Conservation (phyloP, 106 monocot genomes). For the Dendrobium huoshanense region DNA sequence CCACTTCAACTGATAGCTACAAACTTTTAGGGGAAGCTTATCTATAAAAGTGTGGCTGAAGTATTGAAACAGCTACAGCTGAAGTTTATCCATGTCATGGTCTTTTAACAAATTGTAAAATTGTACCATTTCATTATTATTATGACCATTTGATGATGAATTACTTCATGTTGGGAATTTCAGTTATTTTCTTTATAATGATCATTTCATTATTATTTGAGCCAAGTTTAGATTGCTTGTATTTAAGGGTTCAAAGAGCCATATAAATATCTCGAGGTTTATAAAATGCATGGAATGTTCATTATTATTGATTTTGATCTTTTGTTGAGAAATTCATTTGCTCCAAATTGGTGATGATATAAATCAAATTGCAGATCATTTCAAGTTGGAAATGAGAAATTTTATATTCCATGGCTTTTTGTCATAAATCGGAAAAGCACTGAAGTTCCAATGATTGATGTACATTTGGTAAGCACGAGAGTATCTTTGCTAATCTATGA, state of each 20-base stretch:
- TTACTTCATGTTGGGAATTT: background rate
- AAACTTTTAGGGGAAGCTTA: background rate
- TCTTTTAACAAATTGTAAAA: background rate
- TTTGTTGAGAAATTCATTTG: background rate
- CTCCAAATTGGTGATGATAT: background rate
- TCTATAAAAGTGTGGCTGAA: background rate
- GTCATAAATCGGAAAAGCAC: constrained; percentile 90
- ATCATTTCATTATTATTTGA: background rate
- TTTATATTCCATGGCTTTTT: constrained; percentile 87
- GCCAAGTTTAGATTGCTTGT: background rate
- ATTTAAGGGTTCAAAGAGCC: background rate
- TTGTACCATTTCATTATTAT: background rate
- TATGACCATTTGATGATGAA: background rate
- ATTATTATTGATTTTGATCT: background rate
- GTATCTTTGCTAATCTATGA: background rate
- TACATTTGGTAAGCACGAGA: constrained; percentile 64
- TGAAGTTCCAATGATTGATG: constrained; percentile 95
- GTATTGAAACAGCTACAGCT: background rate
- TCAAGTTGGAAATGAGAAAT: constrained; percentile 96
- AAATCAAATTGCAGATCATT: constrained; percentile 60
- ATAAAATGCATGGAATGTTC: background rate
- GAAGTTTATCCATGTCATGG: background rate
- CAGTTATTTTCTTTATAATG: background rate
- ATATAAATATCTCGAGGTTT: background rate
- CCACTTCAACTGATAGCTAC: background rate